Evolutionary conservation across 2,329 filamentous ascomycete species (phyloP).

Genomic region (Cryphonectria nitschkei): DNA sequence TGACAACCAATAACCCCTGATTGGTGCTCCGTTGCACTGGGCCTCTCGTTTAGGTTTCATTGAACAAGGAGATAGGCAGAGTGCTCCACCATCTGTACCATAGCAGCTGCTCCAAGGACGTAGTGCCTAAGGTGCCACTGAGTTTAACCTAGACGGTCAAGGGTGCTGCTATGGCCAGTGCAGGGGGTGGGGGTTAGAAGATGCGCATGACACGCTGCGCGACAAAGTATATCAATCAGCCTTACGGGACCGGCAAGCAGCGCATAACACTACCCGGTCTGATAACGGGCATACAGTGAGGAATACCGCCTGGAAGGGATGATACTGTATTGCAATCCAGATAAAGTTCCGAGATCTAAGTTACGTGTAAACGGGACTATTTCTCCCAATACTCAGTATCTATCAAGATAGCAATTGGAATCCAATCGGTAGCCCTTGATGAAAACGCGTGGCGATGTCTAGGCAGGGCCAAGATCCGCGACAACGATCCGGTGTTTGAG

Average conservation of each 20-base stretch:
- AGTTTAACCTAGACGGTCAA: neutral
- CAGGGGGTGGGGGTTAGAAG: neutral
- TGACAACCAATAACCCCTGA: slow-evolving; percentile 2
- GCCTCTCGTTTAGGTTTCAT: neutral
- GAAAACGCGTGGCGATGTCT: neutral
- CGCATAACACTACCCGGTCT: neutral
- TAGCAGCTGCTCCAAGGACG: neutral
- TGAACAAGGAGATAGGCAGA: slow-evolving; percentile 3
- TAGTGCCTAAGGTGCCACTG: neutral
- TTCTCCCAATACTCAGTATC: neutral
- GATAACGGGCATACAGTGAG: neutral
- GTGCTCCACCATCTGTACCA: slow-evolving; percentile 8
- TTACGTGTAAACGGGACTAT: neutral
- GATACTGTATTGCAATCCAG: neutral
- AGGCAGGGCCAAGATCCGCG: neutral
- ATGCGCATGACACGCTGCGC: neutral
- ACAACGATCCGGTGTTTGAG: neutral
- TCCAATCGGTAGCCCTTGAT: neutral
- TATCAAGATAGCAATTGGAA: neutral
- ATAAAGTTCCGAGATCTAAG: neutral
- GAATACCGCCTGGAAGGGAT: neutral
- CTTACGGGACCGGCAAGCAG: neutral
- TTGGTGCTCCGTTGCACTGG: neutral
- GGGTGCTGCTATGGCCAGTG: neutral
- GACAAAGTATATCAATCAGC: neutral